Evolutionary conservation across 225 moss, liverwort and hornwort genomes (phyloP).

Genomic region (Sphagnum tenellum): DNA sequence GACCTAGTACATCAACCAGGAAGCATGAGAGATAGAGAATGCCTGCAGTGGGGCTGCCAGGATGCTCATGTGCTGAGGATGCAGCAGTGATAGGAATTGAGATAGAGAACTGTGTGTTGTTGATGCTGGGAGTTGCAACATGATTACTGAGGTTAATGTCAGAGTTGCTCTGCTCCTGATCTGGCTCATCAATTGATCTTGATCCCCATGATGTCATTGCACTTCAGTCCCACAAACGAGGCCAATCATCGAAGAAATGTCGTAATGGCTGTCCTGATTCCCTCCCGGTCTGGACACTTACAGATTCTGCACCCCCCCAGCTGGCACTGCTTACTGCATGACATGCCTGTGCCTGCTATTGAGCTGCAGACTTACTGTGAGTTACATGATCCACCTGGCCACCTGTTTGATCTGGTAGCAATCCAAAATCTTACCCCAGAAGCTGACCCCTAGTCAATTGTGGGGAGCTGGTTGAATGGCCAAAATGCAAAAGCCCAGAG

Average conservation of each 20-base stretch:
- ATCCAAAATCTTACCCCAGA: constrained; percentile 82
- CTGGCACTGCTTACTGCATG: constrained; percentile 67
- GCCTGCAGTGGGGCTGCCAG: too few relatives aligned
- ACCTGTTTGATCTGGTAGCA: constrained; percentile 68
- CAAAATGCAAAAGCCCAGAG: too few relatives aligned
- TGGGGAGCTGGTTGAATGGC: constrained; percentile 54
- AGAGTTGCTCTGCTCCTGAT: constrained; percentile 42
- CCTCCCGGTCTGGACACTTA: constrained; percentile 78
- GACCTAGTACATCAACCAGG: too few relatives aligned
- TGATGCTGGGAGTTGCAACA: too few relatives aligned
- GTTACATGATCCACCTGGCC: too few relatives aligned
- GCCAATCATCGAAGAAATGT: constrained; percentile 98
- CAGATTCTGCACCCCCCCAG: too few relatives aligned
- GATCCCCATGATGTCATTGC: constrained; percentile 85
- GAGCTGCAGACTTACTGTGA: constrained; percentile 60
- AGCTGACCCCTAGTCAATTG: constrained; percentile 92
- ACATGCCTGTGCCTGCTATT: constrained; percentile 77
- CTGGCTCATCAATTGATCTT: constrained; percentile 94
- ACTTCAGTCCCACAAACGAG: constrained; percentile 75
- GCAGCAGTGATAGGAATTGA: constrained; percentile 92
- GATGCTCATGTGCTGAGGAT: too few relatives aligned
- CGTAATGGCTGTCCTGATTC: constrained; percentile 92
- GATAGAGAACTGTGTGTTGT: constrained; percentile 97
- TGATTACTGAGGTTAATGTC: constrained; percentile 60
- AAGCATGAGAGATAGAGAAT: too few relatives aligned